phyloP scores from a whole-genome alignment of 2,329 filamentous ascomycete genomes.

The Cryphonectria naterciae region DNA sequence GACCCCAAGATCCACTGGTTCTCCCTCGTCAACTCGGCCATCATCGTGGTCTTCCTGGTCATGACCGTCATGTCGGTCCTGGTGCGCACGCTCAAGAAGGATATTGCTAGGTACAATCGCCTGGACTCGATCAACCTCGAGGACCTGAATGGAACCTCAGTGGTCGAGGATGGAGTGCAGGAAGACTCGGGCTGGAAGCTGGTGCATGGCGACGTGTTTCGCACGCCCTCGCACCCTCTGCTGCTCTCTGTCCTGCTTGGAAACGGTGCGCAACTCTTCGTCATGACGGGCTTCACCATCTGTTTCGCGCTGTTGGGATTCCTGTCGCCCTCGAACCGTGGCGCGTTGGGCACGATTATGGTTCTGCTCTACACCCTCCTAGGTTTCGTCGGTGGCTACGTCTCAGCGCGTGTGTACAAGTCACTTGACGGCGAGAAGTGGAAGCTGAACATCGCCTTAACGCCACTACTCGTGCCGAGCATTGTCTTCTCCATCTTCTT shows the following conservation, averaged over 20 bases:
- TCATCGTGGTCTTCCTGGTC: slow-evolving; percentile 90
- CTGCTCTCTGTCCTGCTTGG: slow-evolving; percentile 86
- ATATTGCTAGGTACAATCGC: slow-evolving; percentile 95
- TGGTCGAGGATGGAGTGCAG: slow-evolving; percentile 87
- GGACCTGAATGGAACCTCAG: slow-evolving; percentile 79
- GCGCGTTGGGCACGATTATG: slow-evolving; percentile 90
- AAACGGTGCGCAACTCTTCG: slow-evolving; percentile 94
- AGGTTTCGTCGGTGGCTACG: slow-evolving; percentile 89
- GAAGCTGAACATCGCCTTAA: slow-evolving; percentile 91
- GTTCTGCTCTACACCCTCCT: slow-evolving; percentile 92
- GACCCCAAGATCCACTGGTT: slow-evolving; percentile 99
- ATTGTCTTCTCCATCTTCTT: slow-evolving; percentile 90
- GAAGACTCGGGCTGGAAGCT: slow-evolving; percentile 99
- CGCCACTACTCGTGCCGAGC: slow-evolving; percentile 81
- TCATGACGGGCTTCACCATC: slow-evolving; percentile 96
- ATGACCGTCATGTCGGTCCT: slow-evolving; percentile 93
- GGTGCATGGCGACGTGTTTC: slow-evolving; percentile 96
- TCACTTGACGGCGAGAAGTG: slow-evolving; percentile 88
- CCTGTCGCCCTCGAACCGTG: slow-evolving; percentile 92
- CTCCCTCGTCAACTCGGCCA: slow-evolving; percentile 92
- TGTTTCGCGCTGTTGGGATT: slow-evolving; percentile 92
- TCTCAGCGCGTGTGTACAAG: slow-evolving; percentile 91
- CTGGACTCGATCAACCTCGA: slow-evolving; percentile 90
- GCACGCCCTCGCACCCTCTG: slow-evolving; percentile 79
- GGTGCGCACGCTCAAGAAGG: slow-evolving; percentile 84